phyloP scores from a whole-genome alignment of 2,329 filamentous ascomycete species.

The Ophiostoma piceae region DNA sequence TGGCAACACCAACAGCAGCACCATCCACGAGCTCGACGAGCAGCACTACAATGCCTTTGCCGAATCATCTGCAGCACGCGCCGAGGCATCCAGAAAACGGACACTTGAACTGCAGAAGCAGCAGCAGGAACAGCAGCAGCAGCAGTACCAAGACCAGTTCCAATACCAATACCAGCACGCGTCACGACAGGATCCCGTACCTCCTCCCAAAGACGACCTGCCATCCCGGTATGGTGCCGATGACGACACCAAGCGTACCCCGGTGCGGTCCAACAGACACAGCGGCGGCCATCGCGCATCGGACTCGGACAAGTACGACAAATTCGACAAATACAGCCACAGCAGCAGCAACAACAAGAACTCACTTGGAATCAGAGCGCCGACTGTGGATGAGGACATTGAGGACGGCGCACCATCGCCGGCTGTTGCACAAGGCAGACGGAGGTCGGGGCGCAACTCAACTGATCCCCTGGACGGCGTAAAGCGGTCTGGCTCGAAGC shows the following conservation, averaged over 20 bases:
- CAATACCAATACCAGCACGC: neutral
- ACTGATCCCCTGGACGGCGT: slow-evolving; percentile 45
- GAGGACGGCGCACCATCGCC: slow-evolving; percentile 68
- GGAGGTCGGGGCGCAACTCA: slow-evolving; percentile 45
- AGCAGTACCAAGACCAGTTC: neutral
- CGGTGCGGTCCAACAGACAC: neutral
- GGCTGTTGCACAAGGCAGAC: slow-evolving; percentile 56
- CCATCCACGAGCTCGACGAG: slow-evolving; percentile 35
- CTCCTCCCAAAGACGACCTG: neutral
- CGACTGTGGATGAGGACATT: slow-evolving; percentile 34
- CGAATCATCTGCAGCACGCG: slow-evolving; percentile 3
- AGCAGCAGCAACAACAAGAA: neutral
- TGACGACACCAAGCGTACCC: neutral
- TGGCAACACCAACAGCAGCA: slow-evolving; percentile 32
- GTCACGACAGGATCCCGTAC: neutral
- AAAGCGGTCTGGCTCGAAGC: slow-evolving; percentile 53
- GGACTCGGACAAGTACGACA: neutral
- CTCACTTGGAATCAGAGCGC: neutral
- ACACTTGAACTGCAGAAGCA: slow-evolving; percentile 15
- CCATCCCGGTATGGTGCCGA: neutral
- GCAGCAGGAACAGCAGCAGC: slow-evolving; percentile 15
- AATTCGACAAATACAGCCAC: neutral
- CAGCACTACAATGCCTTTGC: slow-evolving; percentile 12
- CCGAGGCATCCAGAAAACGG: neutral
- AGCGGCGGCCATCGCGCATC: neutral